A percentile compares a stretch with the other conserved stretches of the same genome.
These are phyloP conservation scores for Corylus heterophylla DNA, from an alignment of 306 rosid genomes.

Conservation along the genomic window DNA sequence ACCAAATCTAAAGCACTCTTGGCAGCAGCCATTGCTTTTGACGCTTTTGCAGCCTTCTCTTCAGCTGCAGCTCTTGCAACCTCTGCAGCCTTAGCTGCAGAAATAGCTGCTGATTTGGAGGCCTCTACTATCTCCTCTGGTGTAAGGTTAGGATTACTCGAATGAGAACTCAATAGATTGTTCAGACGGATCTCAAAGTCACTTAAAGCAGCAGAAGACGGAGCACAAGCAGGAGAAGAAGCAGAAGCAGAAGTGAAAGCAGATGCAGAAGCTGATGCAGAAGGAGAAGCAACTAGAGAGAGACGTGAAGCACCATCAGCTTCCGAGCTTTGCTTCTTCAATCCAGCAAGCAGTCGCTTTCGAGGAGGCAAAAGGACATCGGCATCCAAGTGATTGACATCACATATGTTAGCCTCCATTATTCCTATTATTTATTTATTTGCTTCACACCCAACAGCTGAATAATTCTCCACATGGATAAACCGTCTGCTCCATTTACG, in stretches of 20 bases:
- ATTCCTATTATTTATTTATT: slow-evolving; percentile 30
- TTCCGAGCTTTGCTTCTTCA: slow-evolving; percentile 78
- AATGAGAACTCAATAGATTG: slow-evolving; percentile 64
- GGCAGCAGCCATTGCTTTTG: slow-evolving; percentile 83
- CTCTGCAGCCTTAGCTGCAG: slow-evolving; percentile 75
- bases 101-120: slow-evolving; percentile 57
- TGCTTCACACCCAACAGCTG: slow-evolving; percentile 33
- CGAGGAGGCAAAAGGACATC: slow-evolving; percentile 96
- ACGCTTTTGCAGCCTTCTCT: slow-evolving; percentile 80
- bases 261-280: slow-evolving; percentile 29
- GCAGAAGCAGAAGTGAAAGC: slow-evolving; percentile 2
- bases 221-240: slow-evolving; percentile 53
- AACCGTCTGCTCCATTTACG: slow-evolving; percentile 36
- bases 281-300: slow-evolving; percentile 57
- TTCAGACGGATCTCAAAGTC: slow-evolving; percentile 66
- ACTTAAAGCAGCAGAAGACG: slow-evolving; percentile 44
- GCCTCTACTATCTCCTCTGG: slow-evolving; percentile 72
- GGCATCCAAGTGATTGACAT: slow-evolving; percentile 74
- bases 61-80: slow-evolving; percentile 81
- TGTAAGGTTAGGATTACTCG: slow-evolving; percentile 57
- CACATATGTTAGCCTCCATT: slow-evolving; percentile 79
- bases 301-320: slow-evolving; percentile 50
- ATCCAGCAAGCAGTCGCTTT: slow-evolving; percentile 93
- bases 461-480: slow-evolving; percentile 37
- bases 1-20: slow-evolving; percentile 86